Base-by-base conservation (phyloP, 805 yeast genomes). In the Myxozyma neotropica region DNA sequence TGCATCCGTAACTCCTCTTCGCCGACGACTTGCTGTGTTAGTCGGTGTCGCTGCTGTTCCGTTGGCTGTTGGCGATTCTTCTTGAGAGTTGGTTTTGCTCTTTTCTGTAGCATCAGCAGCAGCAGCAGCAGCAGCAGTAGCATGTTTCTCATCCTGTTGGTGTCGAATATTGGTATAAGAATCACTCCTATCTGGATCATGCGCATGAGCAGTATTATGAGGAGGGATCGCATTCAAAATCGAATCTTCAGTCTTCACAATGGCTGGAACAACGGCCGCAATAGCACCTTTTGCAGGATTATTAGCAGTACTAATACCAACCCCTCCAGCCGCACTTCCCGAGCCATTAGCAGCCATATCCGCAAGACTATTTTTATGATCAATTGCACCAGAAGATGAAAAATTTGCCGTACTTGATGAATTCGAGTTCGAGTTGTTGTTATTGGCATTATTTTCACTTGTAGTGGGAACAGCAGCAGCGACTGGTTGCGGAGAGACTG, bases 301-400 rank as follows among this genome's bases (percentile, higher is more conserved):
- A n/a, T 35, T 48, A 12, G 26, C 31, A 21, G 15, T 36, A 8
- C 38, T 46, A 12, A 36, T 21, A 13, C 53, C 53, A 17, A 26
- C 53, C 4, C 43, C 53, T 23, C 53, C 53, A 6, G 53, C 53
- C 23, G 53, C 53, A 27, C 33, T 48, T 17, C 53, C 53, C 10
- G 33, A 31, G 15, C 15, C 17, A 29, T 5, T 10, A 23, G 40
- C 19, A 10, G 19, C 45, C 15, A 29, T 12, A 24, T 44, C 38
- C n/a, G 57, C 35, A 15, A 45, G 17, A 3, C 53, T 53, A 4
- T 21, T 19, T 13, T 33, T 26, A 15, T 31, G 49, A 13, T 35
- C 38, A 35, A 35, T 35, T 3, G n/a, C 43, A 7, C 43, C 43
- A 10, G 43, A 17, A 4, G 43, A 19, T 10, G 21, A 15, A n/a